Evolutionary conservation across 2,329 filamentous ascomycete species (phyloP).

Genomic region (Huntiella omanensis): DNA sequence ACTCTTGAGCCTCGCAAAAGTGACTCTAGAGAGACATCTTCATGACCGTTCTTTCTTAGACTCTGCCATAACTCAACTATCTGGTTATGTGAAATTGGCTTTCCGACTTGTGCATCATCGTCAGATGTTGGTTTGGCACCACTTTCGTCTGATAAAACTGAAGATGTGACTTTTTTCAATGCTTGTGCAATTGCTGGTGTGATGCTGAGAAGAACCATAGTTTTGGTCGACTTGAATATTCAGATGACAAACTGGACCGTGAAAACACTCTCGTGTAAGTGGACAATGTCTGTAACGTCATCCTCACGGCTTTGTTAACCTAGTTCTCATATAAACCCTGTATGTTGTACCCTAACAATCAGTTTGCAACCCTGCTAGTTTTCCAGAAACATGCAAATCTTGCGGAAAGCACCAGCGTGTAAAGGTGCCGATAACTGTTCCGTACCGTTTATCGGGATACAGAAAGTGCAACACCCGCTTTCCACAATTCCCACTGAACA

Average conservation of each 20-base stretch:
- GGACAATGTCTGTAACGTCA: too few relatives aligned
- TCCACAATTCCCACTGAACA: too few relatives aligned
- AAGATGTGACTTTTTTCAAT: constrained; percentile 19
- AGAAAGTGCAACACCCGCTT: too few relatives aligned
- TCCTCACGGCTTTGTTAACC: too few relatives aligned
- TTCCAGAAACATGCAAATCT: too few relatives aligned
- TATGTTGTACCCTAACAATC: too few relatives aligned
- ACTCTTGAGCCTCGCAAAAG: constrained; percentile 54
- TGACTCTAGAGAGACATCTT: constrained; percentile 38
- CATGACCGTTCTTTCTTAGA: constrained; percentile 22
- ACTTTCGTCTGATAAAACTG: not conserved
- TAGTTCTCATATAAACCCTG: too few relatives aligned
- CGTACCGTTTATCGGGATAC: too few relatives aligned
- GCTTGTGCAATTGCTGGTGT: constrained; percentile 49
- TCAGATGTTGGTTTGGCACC: not conserved
- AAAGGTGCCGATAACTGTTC: too few relatives aligned
- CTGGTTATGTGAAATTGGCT: constrained; percentile 54
- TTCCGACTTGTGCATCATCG: constrained; percentile 28
- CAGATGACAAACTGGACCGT: not conserved
- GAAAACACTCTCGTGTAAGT: too few relatives aligned
- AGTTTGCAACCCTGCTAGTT: too few relatives aligned
- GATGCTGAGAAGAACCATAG: constrained; percentile 65
- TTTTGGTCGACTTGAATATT: not conserved
- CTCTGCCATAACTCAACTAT: constrained; percentile 41
- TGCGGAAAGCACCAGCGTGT: too few relatives aligned